These are phyloP conservation scores for Magnaporthiopsis poae DNA, from an alignment of 2,329 filamentous ascomycete species.

Conservation along the genomic window DNA sequence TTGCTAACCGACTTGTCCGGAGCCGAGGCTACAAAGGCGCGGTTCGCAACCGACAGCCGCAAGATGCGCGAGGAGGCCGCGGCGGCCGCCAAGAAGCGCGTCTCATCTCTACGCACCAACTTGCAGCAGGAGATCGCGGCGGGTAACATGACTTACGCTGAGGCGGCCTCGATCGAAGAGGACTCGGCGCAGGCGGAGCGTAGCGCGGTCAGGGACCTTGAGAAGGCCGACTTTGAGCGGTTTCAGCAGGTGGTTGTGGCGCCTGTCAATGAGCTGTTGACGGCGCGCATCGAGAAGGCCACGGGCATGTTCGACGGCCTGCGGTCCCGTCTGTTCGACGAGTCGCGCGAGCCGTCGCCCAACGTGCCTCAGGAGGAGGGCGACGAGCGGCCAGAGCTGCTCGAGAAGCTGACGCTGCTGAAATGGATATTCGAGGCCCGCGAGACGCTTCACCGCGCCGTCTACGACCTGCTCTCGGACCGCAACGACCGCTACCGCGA, in stretches of 20 bases:
- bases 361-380: constrained; percentile 90
- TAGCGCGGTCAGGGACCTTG: constrained; percentile 58
- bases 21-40: constrained; percentile 58
- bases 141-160: constrained; percentile 70
- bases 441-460: constrained; percentile 75
- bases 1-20: constrained; percentile 64
- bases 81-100: constrained; percentile 40
- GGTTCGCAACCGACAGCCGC: constrained; percentile 44
- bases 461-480: constrained; percentile 75
- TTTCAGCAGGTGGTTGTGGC: constrained; percentile 78
- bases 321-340: constrained; percentile 60
- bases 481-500: constrained; percentile 79
- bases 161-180: constrained; percentile 71
- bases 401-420: constrained; percentile 86
- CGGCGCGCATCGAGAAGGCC: constrained; percentile 61
- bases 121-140: constrained; percentile 70
- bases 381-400: constrained; percentile 82
- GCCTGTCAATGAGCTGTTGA: constrained; percentile 71
- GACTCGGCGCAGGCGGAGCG: constrained; percentile 64
- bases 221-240: constrained; percentile 70
- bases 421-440: constrained; percentile 96
- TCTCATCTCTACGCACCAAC: constrained; percentile 58
- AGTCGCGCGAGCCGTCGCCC: constrained; percentile 57
- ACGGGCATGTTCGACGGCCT: constrained; percentile 70
- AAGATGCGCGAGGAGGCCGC: constrained; percentile 48